These are phyloP conservation scores for Tolypocladium capitatum DNA, from an alignment of 2,329 filamentous ascomycete genomes.

Conservation along the genomic window DNA sequence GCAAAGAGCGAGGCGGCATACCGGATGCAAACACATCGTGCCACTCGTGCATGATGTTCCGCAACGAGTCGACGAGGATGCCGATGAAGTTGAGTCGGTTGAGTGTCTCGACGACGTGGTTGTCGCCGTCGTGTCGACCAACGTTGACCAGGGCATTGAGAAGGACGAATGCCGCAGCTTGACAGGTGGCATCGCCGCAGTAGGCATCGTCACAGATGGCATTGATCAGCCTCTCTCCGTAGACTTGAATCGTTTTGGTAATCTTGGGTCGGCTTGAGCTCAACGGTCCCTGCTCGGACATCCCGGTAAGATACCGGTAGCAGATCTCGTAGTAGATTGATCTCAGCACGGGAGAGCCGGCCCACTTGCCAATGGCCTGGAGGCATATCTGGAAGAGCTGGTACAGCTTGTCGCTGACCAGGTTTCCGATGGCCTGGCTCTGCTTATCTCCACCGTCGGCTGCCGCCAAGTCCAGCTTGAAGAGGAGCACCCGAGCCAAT, in stretches of 20 bases:
- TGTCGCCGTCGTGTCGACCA: slow-evolving; percentile 57
- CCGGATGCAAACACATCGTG: slow-evolving; percentile 40
- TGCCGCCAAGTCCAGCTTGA: slow-evolving; percentile 49
- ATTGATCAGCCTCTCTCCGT: slow-evolving; percentile 69
- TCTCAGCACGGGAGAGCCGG: slow-evolving; percentile 57
- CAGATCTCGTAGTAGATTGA: slow-evolving; percentile 86
- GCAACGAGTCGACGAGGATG: slow-evolving; percentile 78
- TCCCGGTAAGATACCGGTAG: slow-evolving; percentile 68
- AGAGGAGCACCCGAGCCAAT: slow-evolving; percentile 60
- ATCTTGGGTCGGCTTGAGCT: slow-evolving; percentile 42
- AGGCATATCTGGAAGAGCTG: slow-evolving; percentile 84
- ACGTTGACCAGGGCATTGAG: slow-evolving; percentile 65
- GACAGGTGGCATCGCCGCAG: slow-evolving; percentile 66
- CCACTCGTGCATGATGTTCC: slow-evolving; percentile 62
- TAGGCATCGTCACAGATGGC: slow-evolving; percentile 89
- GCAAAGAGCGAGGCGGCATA: slow-evolving; percentile 21
- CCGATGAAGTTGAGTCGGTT: slow-evolving; percentile 82
- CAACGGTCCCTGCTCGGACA: slow-evolving; percentile 40
- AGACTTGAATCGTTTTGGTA: slow-evolving; percentile 54
- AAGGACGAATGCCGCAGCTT: slow-evolving; percentile 76
- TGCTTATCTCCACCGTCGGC: slow-evolving; percentile 26
- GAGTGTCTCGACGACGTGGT: slow-evolving; percentile 64
- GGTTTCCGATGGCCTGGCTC: slow-evolving; percentile 43
- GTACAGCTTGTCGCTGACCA: slow-evolving; percentile 79
- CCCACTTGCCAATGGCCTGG: slow-evolving; percentile 62